Evolutionary conservation across 169 alveolate species (phyloP), one percentile per base, ranked within the genome.

Genomic region (Babesia bovis): DNA sequence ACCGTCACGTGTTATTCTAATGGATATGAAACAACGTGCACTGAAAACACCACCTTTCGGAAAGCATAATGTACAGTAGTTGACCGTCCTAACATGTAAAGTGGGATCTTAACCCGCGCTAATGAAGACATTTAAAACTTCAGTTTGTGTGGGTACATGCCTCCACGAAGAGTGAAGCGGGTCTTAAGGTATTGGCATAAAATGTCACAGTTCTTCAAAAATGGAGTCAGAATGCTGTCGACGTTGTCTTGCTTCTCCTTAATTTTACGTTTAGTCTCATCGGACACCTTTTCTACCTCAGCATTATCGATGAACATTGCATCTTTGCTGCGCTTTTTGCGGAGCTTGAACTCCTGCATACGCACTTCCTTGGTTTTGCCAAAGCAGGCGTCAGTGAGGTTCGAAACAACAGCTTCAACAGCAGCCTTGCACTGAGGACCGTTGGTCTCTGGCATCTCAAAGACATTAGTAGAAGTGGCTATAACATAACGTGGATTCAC

Each of bases 401-500:
- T 19, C 1, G 87, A 52, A 50, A 68, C 76, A 28, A 70, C 87
- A 75, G 67, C 87, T 70, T 61, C 85, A 15, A 63, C 85, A 44
- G 67, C 82, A 25, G 79, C 76, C 83, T 50, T 85, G 81, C 66
- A 82, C 83, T 66, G 53, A 52, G 38, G 61, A 21, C 86, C 87
- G 63, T 89, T 85, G 61, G 89, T 92, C 55, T 92, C 93, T 30
- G 68, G 52, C 50, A 94, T 56, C 49, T 85, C 90, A 56, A 78
- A 87, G 45, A 96, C 90, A 74, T 94, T 94, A 40, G 98, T 95
- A 75, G 96, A 86, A 9, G 99, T 97, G 55, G 98, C 98, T 52
- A 96, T 89, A 68, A 96, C 95, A 86, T 94, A 96, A 47, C 98
- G 95, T 66, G 95, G 96, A 92, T 95, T 95, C 45, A 96, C 98